A percentile compares a stretch with the other conserved stretches of the same genome.
Evolutionary conservation across 495 filamentous ascomycete species (phyloP).

Genomic region (Penicillium desertorum): DNA sequence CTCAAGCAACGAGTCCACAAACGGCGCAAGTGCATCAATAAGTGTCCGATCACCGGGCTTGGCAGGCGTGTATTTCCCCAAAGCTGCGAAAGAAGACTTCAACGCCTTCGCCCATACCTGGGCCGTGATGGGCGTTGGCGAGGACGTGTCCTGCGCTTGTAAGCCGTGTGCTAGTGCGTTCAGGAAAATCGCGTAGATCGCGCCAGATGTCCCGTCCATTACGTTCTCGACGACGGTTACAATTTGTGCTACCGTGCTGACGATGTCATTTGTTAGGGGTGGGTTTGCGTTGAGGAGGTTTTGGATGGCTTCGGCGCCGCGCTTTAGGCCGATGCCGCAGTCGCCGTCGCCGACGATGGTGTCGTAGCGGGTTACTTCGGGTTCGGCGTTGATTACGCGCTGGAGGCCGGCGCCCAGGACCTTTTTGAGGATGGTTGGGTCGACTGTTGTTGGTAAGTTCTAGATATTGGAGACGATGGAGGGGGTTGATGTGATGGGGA

Average conservation of each 20-base stretch:
- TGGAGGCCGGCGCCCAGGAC: conserved; percentile 67
- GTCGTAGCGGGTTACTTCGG: conserved; percentile 84
- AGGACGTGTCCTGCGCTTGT: conserved; percentile 53
- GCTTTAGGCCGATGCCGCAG: conserved; percentile 85
- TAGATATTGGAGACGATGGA: not conserved
- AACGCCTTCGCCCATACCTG: conserved; percentile 75
- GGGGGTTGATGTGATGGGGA: not conserved
- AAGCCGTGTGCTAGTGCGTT: conserved; percentile 82
- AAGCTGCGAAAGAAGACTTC: conserved; percentile 62
- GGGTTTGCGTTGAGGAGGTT: conserved; percentile 55
- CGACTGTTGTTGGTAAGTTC: conserved; percentile 49
- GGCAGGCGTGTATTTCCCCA: conserved; percentile 87
- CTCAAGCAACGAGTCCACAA: conserved; percentile 66
- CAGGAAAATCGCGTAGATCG: conserved; percentile 93
- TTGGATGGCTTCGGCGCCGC: conserved; percentile 85
- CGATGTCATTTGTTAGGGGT: conserved; percentile 63
- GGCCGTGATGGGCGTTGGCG: conserved; percentile 48
- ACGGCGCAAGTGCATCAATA: conserved; percentile 86
- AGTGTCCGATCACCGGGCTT: conserved; percentile 86
- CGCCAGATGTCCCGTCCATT: conserved; percentile 97
- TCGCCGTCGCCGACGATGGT: conserved; percentile 95
- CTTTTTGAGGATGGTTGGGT: conserved; percentile 55
- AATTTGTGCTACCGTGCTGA: conserved; percentile 70
- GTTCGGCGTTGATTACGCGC: conserved; percentile 71
- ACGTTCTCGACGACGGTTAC: conserved; percentile 78